Base-by-base conservation (phyloP, 768 basidiomycete genomes). In the Hygrophorus pudorinus region DNA sequence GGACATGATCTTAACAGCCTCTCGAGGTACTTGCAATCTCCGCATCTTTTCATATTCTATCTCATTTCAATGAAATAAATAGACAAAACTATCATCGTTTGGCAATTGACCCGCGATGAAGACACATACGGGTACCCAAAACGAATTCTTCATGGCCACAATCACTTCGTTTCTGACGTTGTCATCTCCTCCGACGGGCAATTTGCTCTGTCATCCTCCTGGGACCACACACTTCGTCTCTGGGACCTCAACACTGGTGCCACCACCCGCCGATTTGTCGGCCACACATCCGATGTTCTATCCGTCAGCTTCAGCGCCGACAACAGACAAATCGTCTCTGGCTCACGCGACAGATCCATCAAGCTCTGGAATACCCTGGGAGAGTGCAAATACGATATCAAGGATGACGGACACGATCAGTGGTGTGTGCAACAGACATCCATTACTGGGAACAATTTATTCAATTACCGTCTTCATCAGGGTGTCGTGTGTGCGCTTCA, bases 351-450 rank as follows among this genome's bases (percentile, higher is more conserved):
- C 78, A 75, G 75, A 63, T 82, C 87, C 32, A 99, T 99, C 76
- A 99, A 98, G 68, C 87, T 99, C 59, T 99, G 96, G 96, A 99
- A 99, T 74, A 99, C 96, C 49, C 82, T 99, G 52, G 96, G 96
- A 60, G 96, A 99, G 70, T 99, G 96, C 76, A 99, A 99, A 67
- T 98, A 91, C 65, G 89, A 98, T 65, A 99, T 99, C 67, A 89
- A 90, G 70, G 94, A 99, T 54, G 96, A 98, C 56, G 92, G 94
- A 49, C 96, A 99, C 75, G 72, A 80, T 48, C 96, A 97, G 72
- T 99, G 96, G 94, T 75, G 47, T 41, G 67, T 62, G 13, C 2
- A 11, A 21, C 7, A 28, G n/a, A 5, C 24, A 7, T 24, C 7
- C 7, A 24, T 7, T 11, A n/a, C 47, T 12, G n/a, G 54, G 41